Evolutionary conservation across 306 rosid genomes (phyloP).

Genomic region (Dicorynia guianensis): DNA sequence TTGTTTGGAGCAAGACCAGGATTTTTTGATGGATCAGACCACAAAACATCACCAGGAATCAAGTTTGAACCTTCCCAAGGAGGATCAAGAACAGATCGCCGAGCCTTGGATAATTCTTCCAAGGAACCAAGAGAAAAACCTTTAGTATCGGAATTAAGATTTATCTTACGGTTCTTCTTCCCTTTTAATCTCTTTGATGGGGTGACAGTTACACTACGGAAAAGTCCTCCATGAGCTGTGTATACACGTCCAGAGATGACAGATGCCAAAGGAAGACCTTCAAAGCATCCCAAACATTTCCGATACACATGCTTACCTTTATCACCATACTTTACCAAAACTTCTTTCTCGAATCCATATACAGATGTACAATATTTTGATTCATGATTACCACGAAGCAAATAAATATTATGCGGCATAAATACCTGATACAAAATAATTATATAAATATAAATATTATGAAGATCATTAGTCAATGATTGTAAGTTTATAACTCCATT

Average conservation of each 20-base stretch:
- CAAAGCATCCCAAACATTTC: constrained; percentile 92
- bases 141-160: constrained; percentile 52
- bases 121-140: constrained; percentile 68
- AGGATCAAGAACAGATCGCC: constrained; percentile 93
- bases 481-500: constrained; percentile 19
- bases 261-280: constrained; percentile 89
- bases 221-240: constrained; percentile 93
- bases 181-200: constrained; percentile 80
- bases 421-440: constrained; percentile 54
- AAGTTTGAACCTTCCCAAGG: constrained; percentile 91
- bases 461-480: constrained; percentile 18
- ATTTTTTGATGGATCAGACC: constrained; percentile 88
- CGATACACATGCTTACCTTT: constrained; percentile 85
- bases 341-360: constrained; percentile 89
- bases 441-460: constrained; percentile 27
- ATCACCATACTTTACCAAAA: constrained; percentile 74
- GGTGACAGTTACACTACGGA: constrained; percentile 64
- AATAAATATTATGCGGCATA: constrained; percentile 65
- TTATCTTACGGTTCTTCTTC: constrained; percentile 75
- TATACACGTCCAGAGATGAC: constrained; percentile 75
- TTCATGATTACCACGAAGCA: constrained; percentile 89
- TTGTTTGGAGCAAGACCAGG: constrained; percentile 83
- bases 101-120: constrained; percentile 76
- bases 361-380: constrained; percentile 93
- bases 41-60: constrained; percentile 93